Conservation (phyloP, 2,329 filamentous ascomycete genomes). For the Bipolaris zeicola region DNA sequence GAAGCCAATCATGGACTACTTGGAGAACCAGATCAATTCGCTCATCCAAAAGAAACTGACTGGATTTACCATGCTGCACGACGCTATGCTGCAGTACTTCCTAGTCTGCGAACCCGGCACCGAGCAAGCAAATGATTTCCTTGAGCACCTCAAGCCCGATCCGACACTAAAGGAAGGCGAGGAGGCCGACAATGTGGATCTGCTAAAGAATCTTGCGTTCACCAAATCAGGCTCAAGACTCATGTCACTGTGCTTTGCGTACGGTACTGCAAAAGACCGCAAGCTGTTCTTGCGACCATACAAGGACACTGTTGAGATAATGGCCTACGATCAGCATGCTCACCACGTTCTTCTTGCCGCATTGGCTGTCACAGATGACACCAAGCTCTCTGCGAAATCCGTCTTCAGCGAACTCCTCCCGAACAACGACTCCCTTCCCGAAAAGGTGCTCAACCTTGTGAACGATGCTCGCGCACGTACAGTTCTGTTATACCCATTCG, state of each 20-base stretch:
- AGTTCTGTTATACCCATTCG: constrained; percentile 81
- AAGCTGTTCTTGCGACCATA: constrained; percentile 86
- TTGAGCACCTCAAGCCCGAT: constrained; percentile 89
- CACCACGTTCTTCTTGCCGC: constrained; percentile 83
- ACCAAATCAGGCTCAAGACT: constrained; percentile 86
- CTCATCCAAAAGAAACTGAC: constrained; percentile 96
- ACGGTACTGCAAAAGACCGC: constrained; percentile 89
- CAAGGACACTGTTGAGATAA: constrained; percentile 84
- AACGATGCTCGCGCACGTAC: constrained; percentile 69
- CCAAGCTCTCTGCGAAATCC: constrained; percentile 81
- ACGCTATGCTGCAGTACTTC: constrained; percentile 98
- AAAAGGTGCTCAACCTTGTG: constrained; percentile 68
- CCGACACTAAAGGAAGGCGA: constrained; percentile 70
- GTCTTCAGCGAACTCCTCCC: constrained; percentile 85
- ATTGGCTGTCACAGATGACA: constrained; percentile 93
- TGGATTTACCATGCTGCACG: constrained; percentile 96
- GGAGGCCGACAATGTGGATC: constrained; percentile 59
- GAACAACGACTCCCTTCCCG: constrained; percentile 55
- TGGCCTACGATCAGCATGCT: constrained; percentile 79
- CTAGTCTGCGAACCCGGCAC: constrained; percentile 76
- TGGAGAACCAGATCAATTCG: constrained; percentile 86
- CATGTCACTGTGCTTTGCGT: constrained; percentile 78
- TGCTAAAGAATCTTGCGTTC: constrained; percentile 95
- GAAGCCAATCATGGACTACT: constrained; percentile 80
- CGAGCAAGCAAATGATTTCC: constrained; percentile 82